These are phyloP conservation scores for Davidsoniella virescens DNA, from an alignment of 2,329 filamentous ascomycete species.

Conservation along the genomic window DNA sequence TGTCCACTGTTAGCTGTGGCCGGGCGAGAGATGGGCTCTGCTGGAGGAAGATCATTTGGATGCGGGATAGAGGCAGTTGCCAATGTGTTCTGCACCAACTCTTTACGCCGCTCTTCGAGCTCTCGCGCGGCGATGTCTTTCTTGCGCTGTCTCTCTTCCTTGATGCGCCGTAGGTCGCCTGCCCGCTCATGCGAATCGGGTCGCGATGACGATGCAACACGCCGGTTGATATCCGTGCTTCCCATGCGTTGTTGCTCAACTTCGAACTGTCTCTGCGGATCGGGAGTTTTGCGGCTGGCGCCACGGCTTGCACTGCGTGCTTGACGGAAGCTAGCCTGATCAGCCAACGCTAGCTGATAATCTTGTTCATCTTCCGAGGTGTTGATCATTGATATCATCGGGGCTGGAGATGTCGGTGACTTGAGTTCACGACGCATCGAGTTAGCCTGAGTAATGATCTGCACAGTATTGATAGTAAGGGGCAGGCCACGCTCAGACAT, in stretches of 20 bases:
- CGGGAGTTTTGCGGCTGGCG: conserved; percentile 17
- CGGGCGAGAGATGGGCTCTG: conserved; percentile 17
- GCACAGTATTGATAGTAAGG: conserved; percentile 38
- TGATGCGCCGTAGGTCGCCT: conserved; percentile 39
- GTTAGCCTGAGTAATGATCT: conserved; percentile 19
- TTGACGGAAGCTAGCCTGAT: conserved; percentile 40
- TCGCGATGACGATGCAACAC: conserved; percentile 17
- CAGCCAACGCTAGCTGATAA: conserved; percentile 34
- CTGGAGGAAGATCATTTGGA: conserved; percentile 37
- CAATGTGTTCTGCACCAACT: conserved; percentile 63
- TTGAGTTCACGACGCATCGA: conserved; percentile 1
- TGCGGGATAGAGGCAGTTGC: conserved; percentile 60
- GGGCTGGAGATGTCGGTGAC: conserved; percentile 18
- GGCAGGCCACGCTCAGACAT: conserved; percentile 29
- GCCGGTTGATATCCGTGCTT: not conserved
- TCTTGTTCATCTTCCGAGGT: conserved; percentile 52
- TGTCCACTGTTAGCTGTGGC: conserved; percentile 17
- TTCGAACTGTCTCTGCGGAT: conserved; percentile 15
- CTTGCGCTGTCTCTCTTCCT: conserved; percentile 46
- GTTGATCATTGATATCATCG: conserved; percentile 43
- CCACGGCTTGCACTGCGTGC: conserved; percentile 33
- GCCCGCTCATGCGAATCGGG: conserved; percentile 30
- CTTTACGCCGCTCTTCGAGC: conserved; percentile 74
- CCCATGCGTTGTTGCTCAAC: not conserved
- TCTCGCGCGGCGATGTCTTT: conserved; percentile 68